Evolutionary conservation across 345 rosid species (phyloP), one percentile per base, ranked within the genome.

Genomic region (Crucihimalaya himalaica): DNA sequence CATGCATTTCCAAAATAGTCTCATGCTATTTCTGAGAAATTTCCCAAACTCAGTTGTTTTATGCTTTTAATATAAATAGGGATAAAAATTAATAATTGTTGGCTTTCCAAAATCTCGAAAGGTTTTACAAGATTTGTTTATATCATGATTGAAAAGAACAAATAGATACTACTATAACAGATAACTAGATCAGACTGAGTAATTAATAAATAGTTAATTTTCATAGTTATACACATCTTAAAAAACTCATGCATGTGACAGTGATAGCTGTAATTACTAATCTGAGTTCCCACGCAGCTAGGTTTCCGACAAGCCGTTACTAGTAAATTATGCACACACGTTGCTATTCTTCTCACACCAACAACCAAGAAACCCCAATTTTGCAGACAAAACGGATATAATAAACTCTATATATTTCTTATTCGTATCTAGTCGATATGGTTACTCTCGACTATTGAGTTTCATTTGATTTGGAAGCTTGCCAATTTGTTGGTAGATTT

Each of bases 211-310:
- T 27, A 13, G 25, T 47, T 47, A 47, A 34, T 12, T 47, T 10
- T 8, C 25, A 50, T 50, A 8, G 1, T 16, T 39, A 32, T 31
- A 64, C 21, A 65, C 18, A 66, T 74, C 73, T 48, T 52, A 29
- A 39, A 58, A 58, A 45, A 51, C 32, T 21, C 37, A 43, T 39
- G 39, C 79, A 75, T 68, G 79, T 75, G 74, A 52, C 25, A 68
- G 52, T 53, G 79, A 52, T 60, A 75, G 74, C 79, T 76, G 74
- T 63, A 69, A 66, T 58, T 74, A 58, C 34, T 18, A 48, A 39
- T 52, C 40, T 68, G 74, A 52, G 79, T 54, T 68, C 57, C 62
- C 70, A 61, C 48, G 74, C 74, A 68, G 43, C 63, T 43, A 23
- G 70, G 56, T 68, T 68, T 75, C 79, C 62, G 63, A 68, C 74